Evolutionary conservation across 768 basidiomycete genomes (phyloP), one percentile per base, ranked within the genome.

Genomic region (Boletus huronensis): DNA sequence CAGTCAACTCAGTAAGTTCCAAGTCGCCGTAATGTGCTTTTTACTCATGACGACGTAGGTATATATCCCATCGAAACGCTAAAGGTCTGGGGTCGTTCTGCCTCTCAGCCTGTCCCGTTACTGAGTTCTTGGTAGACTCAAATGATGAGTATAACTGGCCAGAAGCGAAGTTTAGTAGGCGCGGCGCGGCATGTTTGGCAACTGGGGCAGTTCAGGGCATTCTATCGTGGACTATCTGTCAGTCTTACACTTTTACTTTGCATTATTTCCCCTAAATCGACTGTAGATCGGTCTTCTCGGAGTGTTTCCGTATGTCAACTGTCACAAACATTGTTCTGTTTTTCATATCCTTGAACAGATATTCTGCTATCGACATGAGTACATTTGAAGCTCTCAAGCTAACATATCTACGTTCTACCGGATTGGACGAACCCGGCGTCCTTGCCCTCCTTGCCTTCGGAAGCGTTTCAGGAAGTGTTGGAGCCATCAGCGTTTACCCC

Each of bases 21-120:
- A 13, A 48, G 42, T 62, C 36, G 51, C 41, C 38, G 32, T 58
- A 23, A 35, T 41, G 43, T 40, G 21, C 44, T 39, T 53, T 28
- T 48, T 59, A 38, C 54, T 73, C 61, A 52, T 55, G 54, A 16
- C 50, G 23, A 45, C 58, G 23, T 62, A 93, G 93, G 90, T 58
- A 98, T 98, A 73, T 98, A 97, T 72, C 94, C 95, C 2, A 84
- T 98, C 61, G 97, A 98, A 72, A 98, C 96, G 3, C 74, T 98
- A 50, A 98, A 99, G 81, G 90, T 87, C 61, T 29, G 62, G 50
- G 21, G 7, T 45, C 25, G 19, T 8, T 45, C 46, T 8, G 31
- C 35, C 19, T 38, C n/a, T 34, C 36, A 50, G 14, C 36, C 48
- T 28, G 16, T 48, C 25, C 39, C 11, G 31, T 43, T 53, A 25